These are phyloP conservation scores for Aspergillus novoparasiticus DNA, from an alignment of 2,329 filamentous ascomycete species.

Conservation along the genomic window DNA sequence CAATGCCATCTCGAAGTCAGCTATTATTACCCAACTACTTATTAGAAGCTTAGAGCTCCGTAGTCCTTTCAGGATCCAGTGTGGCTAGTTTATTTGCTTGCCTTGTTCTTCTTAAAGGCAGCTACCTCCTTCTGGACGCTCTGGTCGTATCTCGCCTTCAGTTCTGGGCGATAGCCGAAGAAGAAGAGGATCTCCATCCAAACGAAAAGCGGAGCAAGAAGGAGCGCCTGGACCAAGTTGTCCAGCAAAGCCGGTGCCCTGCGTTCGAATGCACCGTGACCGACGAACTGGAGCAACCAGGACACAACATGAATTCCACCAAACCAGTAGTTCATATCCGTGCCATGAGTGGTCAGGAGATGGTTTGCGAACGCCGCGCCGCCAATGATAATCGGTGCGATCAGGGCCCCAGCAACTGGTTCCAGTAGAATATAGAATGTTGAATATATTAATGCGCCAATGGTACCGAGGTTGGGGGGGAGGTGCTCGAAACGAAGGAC, in stretches of 20 bases:
- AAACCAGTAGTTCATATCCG: constrained; percentile 65
- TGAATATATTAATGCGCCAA: constrained; percentile 65
- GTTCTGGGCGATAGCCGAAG: constrained; percentile 84
- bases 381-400: constrained; percentile 75
- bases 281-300: constrained; percentile 90
- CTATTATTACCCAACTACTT: not conserved
- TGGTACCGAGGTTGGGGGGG: constrained; percentile 62
- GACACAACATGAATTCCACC: constrained; percentile 69
- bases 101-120: constrained; percentile 61
- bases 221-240: constrained; percentile 87
- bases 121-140: constrained; percentile 74
- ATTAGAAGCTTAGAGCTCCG: not conserved
- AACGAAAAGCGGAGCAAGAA: constrained; percentile 93
- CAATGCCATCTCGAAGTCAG: not conserved
- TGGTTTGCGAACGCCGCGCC: constrained; percentile 76
- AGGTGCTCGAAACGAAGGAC: constrained; percentile 59
- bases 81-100: constrained; percentile 21
- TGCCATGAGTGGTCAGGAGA: constrained; percentile 65
- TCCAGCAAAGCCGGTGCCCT: constrained; percentile 87
- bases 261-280: constrained; percentile 86
- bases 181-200: constrained; percentile 94
- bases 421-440: constrained; percentile 88
- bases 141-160: constrained; percentile 78
- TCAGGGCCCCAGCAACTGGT: constrained; percentile 80
- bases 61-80: not conserved